These are phyloP conservation scores for Neopestalotiopsis sp. DNA, from an alignment of 2,329 filamentous ascomycete species.

Conservation along the genomic window DNA sequence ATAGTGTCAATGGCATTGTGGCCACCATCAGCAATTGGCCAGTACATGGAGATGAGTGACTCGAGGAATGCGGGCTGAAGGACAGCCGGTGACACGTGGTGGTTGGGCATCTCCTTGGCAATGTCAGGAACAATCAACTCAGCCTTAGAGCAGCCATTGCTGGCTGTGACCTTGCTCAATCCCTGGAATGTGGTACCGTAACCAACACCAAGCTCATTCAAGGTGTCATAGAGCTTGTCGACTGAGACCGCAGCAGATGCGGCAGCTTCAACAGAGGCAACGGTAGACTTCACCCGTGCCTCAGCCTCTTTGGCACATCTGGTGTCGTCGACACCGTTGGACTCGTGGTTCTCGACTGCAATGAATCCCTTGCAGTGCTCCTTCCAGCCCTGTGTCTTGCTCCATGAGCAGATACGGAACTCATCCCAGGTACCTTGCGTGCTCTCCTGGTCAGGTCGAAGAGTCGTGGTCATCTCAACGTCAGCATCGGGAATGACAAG, in stretches of 20 bases:
- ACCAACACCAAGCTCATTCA: slow-evolving; percentile 51
- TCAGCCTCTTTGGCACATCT: slow-evolving; percentile 35
- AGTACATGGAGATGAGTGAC: slow-evolving; percentile 47
- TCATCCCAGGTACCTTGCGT: slow-evolving; percentile 56
- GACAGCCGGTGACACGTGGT: slow-evolving; percentile 37
- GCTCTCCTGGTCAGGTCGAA: slow-evolving; percentile 49
- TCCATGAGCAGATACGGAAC: slow-evolving; percentile 62
- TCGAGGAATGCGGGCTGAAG: slow-evolving; percentile 47
- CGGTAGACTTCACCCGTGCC: slow-evolving; percentile 36
- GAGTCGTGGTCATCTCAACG: slow-evolving; percentile 55
- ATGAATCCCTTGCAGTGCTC: slow-evolving; percentile 64
- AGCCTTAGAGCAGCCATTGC: slow-evolving; percentile 38
- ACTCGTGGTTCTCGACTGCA: slow-evolving; percentile 41
- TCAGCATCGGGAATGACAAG: slow-evolving; percentile 55
- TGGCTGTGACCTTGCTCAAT: slow-evolving; percentile 50
- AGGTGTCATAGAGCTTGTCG: slow-evolving; percentile 49
- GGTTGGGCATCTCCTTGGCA: slow-evolving; percentile 45
- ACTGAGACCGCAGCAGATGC: slow-evolving; percentile 37
- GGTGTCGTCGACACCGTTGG: slow-evolving; percentile 48
- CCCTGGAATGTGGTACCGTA: slow-evolving; percentile 61
- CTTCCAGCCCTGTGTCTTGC: slow-evolving; percentile 57
- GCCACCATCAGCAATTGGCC: slow-evolving; percentile 42
- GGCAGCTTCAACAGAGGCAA: slow-evolving; percentile 34
- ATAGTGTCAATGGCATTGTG: slow-evolving; percentile 39
- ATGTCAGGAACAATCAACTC: slow-evolving; percentile 43